These are phyloP conservation scores for Aspergillus alliaceus DNA, from an alignment of 2,329 filamentous ascomycete genomes.

Conservation along the genomic window DNA sequence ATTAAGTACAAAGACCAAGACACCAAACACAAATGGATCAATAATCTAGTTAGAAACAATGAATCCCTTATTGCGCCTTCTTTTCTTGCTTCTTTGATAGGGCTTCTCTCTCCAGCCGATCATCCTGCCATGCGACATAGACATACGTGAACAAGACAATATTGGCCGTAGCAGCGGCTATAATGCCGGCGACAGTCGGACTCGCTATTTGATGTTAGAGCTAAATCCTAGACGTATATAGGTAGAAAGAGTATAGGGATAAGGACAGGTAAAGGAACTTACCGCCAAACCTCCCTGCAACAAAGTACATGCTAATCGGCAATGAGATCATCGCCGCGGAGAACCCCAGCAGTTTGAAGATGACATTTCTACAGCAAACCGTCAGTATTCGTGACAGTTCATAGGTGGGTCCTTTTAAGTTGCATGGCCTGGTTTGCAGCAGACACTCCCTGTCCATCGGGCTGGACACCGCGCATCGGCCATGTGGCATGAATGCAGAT, in stretches of 20 bases:
- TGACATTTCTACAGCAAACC: conserved; percentile 64
- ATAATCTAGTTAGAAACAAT: neutral
- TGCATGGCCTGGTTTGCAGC: neutral
- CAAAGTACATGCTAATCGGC: conserved; percentile 87
- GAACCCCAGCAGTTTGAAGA: conserved; percentile 85
- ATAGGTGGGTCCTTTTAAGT: neutral
- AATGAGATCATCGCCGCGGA: conserved; percentile 86
- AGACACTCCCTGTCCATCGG: neutral
- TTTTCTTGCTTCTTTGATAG: conserved; percentile 59
- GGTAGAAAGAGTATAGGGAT: neutral
- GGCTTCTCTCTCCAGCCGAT: conserved; percentile 71
- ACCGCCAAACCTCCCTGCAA: conserved; percentile 80
- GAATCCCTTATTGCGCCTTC: conserved; percentile 41
- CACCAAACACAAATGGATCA: neutral
- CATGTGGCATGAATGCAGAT: conserved; percentile 8
- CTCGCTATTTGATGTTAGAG: conserved; percentile 63
- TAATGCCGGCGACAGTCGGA: conserved; percentile 78
- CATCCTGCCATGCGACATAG: conserved; percentile 86
- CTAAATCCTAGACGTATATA: neutral
- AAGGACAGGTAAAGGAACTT: conserved; percentile 25
- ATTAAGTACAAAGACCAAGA: conserved; percentile 2
- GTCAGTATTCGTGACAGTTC: neutral
- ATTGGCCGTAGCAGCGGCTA: conserved; percentile 88
- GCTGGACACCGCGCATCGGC: neutral
- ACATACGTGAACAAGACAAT: conserved; percentile 88